phyloP scores from a whole-genome alignment of 495 filamentous ascomycete species.

The Opeltia flavorubescens region DNA sequence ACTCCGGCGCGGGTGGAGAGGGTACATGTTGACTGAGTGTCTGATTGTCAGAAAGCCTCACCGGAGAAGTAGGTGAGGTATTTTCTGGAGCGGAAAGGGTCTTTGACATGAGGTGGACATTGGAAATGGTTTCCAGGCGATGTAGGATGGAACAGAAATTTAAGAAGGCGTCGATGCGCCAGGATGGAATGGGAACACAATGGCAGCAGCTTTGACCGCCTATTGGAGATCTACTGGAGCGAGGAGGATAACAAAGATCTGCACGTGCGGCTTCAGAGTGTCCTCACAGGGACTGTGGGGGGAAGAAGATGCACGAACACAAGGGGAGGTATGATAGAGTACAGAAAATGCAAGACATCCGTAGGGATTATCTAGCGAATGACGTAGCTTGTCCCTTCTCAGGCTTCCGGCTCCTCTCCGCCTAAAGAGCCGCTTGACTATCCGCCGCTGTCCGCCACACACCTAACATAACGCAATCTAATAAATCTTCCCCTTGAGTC shows the following conservation, averaged over 20 bases:
- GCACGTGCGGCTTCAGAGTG: background rate
- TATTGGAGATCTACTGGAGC: background rate
- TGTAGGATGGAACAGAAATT: background rate
- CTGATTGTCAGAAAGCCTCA: constrained; percentile 29
- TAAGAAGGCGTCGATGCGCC: background rate
- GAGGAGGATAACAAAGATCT: background rate
- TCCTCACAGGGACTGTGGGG: background rate
- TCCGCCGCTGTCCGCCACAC: no score
- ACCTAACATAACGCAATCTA: no score
- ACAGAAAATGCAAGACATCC: no score
- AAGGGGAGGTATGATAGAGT: background rate
- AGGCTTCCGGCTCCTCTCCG: no score
- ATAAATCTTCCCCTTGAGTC: no score
- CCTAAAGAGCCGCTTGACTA: no score
- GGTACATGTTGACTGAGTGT: constrained; percentile 30
- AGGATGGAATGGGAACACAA: background rate
- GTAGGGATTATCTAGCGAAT: no score
- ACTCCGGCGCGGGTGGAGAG: constrained; percentile 18
- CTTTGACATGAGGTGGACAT: constrained; percentile 45
- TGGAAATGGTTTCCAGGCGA: constrained; percentile 16
- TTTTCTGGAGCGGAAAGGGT: constrained; percentile 34
- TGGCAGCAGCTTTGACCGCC: background rate
- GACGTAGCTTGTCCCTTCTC: no score
- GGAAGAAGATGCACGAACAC: background rate
- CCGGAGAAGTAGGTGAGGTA: constrained; percentile 32